A percentile compares a stretch with the other conserved stretches of the same genome.
Conservation (phyloP, 371 early-diverging fungal genomes). For the Mortierella sp. region DNA sequence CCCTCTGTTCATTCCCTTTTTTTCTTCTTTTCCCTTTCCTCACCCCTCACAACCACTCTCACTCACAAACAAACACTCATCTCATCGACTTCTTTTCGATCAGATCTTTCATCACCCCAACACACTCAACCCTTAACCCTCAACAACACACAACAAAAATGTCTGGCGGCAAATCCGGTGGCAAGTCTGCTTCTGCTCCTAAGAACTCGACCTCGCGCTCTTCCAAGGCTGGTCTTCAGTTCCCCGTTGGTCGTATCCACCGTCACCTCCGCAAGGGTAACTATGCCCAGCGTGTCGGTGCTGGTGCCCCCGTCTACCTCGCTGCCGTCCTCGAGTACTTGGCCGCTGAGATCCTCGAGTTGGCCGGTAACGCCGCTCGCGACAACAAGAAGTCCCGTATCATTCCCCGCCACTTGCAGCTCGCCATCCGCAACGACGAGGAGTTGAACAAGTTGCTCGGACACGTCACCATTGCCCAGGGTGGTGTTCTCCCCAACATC, state of each 20-base stretch:
- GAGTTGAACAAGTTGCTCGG: constrained; percentile 96
- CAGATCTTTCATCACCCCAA: constrained; percentile 82
- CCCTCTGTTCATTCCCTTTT: background rate
- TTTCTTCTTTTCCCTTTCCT: background rate
- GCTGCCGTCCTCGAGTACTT: constrained; percentile 98
- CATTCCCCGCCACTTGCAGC: constrained; percentile 91
- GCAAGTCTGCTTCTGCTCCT: constrained; percentile 72
- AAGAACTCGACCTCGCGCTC: constrained; percentile 75
- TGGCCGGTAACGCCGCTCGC: constrained; percentile 96
- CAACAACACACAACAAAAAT: constrained; percentile 65
- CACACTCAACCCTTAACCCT: constrained; percentile 90
- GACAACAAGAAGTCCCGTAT: constrained; percentile 98
- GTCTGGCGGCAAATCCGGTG: constrained; percentile 77
- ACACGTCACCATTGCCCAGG: constrained; percentile 90
- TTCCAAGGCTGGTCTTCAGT: constrained; percentile 91
- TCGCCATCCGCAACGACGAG: constrained; percentile 97
- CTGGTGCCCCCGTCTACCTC: constrained; percentile 95
- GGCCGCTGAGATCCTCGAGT: constrained; percentile 97
- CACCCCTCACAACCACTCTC: constrained; percentile 17
- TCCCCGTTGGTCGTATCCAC: constrained; percentile 98
- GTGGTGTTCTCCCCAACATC: constrained; percentile 92
- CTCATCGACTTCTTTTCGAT: too few relatives aligned
- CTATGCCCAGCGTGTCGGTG: constrained; percentile 96
- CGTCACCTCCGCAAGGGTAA: constrained; percentile 96
- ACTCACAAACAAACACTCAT: background rate